Base-by-base conservation (phyloP, 1,284 basidiomycete species). In the Taiwanofungus camphoratus region DNA sequence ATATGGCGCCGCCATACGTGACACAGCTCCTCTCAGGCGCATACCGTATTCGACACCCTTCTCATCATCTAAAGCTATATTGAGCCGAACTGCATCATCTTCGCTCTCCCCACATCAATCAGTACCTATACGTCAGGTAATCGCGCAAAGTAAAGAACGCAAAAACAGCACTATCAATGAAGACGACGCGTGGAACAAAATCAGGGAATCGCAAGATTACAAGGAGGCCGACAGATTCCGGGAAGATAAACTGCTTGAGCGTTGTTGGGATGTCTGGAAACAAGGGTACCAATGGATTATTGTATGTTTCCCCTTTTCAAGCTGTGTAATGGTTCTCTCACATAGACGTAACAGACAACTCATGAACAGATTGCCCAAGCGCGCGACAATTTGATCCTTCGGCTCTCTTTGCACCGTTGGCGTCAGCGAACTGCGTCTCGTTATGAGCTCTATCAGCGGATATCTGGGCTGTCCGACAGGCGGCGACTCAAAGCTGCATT, bases 181-280 rank as follows among this genome's bases (percentile, higher is more conserved):
- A 53, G 76, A 83, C 44, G 82, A 86, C 46, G 80, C 82, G 0
- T 90, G 86, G 82, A 78, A 78, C 50, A 82, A 81, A 48, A 79
- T 88, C 34, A 73, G 72, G 55, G 76, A 82, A 68, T 70, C 73
- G 36, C 73, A 77, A 49, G 79, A 87, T 52, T 79, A 87, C 55
- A 69, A 74, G 53, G 75, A 77, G 30, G 87, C 87, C n/a, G 82
- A 80, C 57, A 66, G 68, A 42, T 87, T 82, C 60, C 68, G 80
- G 39, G 66, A 76, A 26, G 76, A 80, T 41, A 70, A 68, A 39
- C 64, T 88, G 42, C 42, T 86, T 19, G 77, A 81, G 54, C 75
- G 76, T 13, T 87, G 76, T 53, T 85, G 78, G 74, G 71, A 79
- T 35, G 73, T 81, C 39, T 90, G 87, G 87, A 70, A 67, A 42